A percentile compares a stretch with the other conserved stretches of the same genome.
Evolutionary conservation across 1,284 basidiomycete species (phyloP).

Genomic region (Heliocybe sulcata): DNA sequence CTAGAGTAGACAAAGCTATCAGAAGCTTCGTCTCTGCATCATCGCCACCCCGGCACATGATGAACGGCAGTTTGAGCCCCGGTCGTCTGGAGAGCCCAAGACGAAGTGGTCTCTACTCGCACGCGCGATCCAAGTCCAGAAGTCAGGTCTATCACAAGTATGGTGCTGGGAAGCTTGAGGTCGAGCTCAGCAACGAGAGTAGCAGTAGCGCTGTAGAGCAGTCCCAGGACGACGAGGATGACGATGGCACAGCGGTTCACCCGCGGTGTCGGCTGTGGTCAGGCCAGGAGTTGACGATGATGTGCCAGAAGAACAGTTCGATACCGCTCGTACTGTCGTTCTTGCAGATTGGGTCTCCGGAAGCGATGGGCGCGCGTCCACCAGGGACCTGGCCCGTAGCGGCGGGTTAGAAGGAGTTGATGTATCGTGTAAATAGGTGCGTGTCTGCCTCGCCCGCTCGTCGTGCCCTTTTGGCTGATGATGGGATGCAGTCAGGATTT

Average conservation of each 20-base stretch:
- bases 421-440: neutral
- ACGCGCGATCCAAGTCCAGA: constrained; percentile 61
- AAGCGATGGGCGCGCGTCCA: neutral
- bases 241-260: constrained; percentile 16
- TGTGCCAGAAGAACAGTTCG: constrained; percentile 67
- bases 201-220: constrained; percentile 16
- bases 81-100: constrained; percentile 11
- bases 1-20: neutral
- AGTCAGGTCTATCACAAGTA: constrained; percentile 59
- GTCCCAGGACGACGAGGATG: constrained; percentile 23
- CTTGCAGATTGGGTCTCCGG: constrained; percentile 37
- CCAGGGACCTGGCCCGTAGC: neutral
- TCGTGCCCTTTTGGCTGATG: neutral
- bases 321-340: constrained; percentile 53
- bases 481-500: neutral
- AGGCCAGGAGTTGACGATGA: constrained; percentile 55
- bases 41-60: constrained; percentile 6
- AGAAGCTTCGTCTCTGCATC: neutral
- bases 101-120: constrained; percentile 19
- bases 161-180: constrained; percentile 52
- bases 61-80: constrained; percentile 5
- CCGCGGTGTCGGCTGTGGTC: constrained; percentile 45
- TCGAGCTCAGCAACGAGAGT: constrained; percentile 32
- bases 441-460: neutral
- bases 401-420: neutral